Evolutionary conservation across 495 filamentous ascomycete species (phyloP).

Genomic region (Lasiosphaeria hispida): DNA sequence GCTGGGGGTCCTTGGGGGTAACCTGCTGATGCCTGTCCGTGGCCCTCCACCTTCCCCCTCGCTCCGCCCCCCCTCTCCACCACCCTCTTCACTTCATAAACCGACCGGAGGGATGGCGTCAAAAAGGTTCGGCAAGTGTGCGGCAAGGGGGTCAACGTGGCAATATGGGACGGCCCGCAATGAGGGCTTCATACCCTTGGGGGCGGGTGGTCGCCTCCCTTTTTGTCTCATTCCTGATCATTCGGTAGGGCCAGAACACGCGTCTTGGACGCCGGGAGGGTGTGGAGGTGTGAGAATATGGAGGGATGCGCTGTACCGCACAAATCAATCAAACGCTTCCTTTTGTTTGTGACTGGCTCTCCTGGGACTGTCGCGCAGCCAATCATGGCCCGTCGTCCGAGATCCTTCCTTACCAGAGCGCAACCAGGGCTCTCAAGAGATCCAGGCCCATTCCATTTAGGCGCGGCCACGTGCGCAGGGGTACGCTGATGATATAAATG

Average conservation of each 20-base stretch:
- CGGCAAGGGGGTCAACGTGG: constrained; percentile 19
- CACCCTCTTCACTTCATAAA: neutral
- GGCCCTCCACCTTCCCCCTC: neutral
- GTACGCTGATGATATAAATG: constrained; percentile 27
- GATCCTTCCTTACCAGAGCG: neutral
- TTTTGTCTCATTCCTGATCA: constrained; percentile 18
- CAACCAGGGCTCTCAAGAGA: neutral
- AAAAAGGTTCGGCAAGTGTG: constrained; percentile 17
- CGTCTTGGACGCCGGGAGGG: constrained; percentile 7
- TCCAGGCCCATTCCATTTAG: constrained; percentile 28
- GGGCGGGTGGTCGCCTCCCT: constrained; percentile 17
- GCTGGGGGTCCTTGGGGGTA: neutral
- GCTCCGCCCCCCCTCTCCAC: neutral
- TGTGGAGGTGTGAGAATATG: constrained; percentile 20
- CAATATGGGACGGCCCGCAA: constrained; percentile 17
- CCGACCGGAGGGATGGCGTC: neutral
- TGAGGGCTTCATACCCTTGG: constrained; percentile 28
- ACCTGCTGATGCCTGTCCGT: constrained; percentile 15
- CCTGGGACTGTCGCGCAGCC: constrained; percentile 3
- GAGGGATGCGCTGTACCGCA: constrained; percentile 25
- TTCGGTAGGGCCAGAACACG: constrained; percentile 7
- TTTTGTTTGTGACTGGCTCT: constrained; percentile 28
- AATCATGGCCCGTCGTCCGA: constrained; percentile 15
- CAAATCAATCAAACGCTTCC: constrained; percentile 18
- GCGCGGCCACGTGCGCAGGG: constrained; percentile 29